Percentiles rank a stretch among this genome's conserved stretches.
Conservation (phyloP, 1,284 basidiomycete species). For the Pseudozyma sp. region DNA sequence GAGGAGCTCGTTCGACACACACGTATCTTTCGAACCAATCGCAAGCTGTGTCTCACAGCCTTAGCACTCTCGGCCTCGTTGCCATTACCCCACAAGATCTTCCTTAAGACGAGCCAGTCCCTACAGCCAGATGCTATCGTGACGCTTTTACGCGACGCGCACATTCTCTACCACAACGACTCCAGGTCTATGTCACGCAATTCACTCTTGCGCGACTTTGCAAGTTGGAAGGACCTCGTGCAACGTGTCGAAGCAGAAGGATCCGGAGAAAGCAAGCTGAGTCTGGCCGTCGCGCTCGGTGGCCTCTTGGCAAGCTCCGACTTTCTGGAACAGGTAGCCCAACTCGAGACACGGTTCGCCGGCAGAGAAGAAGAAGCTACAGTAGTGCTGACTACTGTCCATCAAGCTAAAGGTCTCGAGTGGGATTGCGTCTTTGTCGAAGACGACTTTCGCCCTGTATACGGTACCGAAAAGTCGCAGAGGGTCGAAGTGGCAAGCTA, state of each 20-base stretch:
- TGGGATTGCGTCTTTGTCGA: conserved; percentile 61
- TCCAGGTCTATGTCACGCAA: conserved; percentile 35
- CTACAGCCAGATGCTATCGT: conserved; percentile 50
- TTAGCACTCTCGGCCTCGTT: conserved; percentile 44
- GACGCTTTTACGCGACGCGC: conserved; percentile 56
- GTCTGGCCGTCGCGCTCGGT: conserved; percentile 55
- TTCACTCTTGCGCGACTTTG: conserved; percentile 59
- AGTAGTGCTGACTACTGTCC: conserved; percentile 59
- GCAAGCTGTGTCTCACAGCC: conserved; percentile 56
- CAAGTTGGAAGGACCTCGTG: conserved; percentile 61
- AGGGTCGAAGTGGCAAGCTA: conserved; percentile 41
- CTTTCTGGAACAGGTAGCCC: conserved; percentile 49
- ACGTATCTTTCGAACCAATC: conserved; percentile 60
- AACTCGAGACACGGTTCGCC: conserved; percentile 53
- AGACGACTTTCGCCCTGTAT: conserved; percentile 58
- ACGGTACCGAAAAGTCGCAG: conserved; percentile 29
- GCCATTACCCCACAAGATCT: conserved; percentile 44
- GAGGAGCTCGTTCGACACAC: conserved; percentile 45
- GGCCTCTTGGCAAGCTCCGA: conserved; percentile 43
- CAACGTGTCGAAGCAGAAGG: conserved; percentile 64
- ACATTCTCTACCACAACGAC: conserved; percentile 55
- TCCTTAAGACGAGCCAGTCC: conserved; percentile 58
- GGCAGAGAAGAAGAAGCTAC: conserved; percentile 35
- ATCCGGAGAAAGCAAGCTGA: conserved; percentile 53
- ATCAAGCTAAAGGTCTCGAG: conserved; percentile 64